Base-by-base conservation (phyloP, 2,329 filamentous ascomycete genomes). In the Xylariaceae sp. region DNA sequence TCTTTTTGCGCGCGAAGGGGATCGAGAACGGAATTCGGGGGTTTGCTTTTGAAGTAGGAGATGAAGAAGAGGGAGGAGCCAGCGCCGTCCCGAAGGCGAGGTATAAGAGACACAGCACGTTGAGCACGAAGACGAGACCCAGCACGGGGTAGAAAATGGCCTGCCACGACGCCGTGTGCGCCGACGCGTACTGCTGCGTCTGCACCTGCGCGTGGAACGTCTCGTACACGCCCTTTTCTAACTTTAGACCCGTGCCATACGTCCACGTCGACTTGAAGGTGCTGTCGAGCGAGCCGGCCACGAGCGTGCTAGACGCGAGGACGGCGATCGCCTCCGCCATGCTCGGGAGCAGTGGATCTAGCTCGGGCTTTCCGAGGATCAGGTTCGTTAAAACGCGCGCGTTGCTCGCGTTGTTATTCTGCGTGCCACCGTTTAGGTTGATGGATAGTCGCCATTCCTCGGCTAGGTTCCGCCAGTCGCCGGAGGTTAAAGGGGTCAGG, bases 271-370 rank as follows among this genome's bases (percentile, higher is more conserved):
- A 82, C 0, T 79, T 76, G 66, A 88, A 91, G 0, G 88, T 86
- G 0, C 87, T 75, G 53, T 84, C 79, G 7, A 83, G 73, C 2
- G 85, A 75, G 7, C 83, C 80, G 39, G 87, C 77, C 7, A 92
- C 79, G 0, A 92, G 71, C 0, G 88, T 91, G 31, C 83, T 87
- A 3, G 85, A 84, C 0, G 84, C 82, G 65, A 92, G 80, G 0
- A 91, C 88, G 0, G 90, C 88, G 0, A 95, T 70, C 0, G 87
- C 87, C 72, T 95, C 91, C 0, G 85, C 87, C n/a, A 90, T 79
- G 2, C 87, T 90, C 0, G 91, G 91, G 0, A 87, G 71, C 0
- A 73, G 67, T 0, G 77, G 71, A 29, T 81, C 75, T 0, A 91
- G 77, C 0, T 55, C 48, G 0, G 74, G 70, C 3, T 69, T 26